Percentiles rank a stretch among this genome's conserved stretches.
These are phyloP conservation scores for Lithocarpus polystachyus DNA, from an alignment of 306 rosid species.

Conservation along the genomic window DNA sequence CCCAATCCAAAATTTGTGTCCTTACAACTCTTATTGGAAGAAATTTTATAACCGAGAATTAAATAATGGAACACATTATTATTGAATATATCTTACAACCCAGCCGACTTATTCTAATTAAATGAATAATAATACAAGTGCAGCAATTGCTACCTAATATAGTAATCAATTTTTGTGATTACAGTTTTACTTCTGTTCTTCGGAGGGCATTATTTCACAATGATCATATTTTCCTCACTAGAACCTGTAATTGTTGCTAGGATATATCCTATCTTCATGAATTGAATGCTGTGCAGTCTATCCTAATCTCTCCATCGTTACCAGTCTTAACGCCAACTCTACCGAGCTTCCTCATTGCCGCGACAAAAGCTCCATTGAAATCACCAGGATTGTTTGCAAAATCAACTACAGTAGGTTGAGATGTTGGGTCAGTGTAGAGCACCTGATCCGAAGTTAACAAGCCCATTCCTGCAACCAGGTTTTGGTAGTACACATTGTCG, in stretches of 20 bases:
- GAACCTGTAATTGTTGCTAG: neutral
- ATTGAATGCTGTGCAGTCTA: constrained; percentile 61
- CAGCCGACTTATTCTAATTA: neutral
- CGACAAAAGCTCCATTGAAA: constrained; percentile 51
- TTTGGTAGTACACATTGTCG: constrained; percentile 57
- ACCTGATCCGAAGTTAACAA: constrained; percentile 58
- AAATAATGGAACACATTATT: too few relatives aligned
- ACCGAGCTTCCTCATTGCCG: constrained; percentile 75
- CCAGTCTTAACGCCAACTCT: constrained; percentile 79
- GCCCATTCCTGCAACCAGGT: constrained; percentile 52
- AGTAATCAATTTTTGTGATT: neutral
- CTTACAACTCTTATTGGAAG: too few relatives aligned
- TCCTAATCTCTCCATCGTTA: constrained; percentile 47
- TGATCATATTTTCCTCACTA: neutral
- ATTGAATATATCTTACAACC: too few relatives aligned
- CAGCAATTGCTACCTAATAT: neutral
- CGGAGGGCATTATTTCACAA: neutral
- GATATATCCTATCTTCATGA: constrained; percentile 6
- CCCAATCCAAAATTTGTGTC: too few relatives aligned
- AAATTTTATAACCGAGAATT: too few relatives aligned
- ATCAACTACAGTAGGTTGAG: constrained; percentile 38
- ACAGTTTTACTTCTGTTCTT: neutral
- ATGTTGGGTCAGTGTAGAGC: constrained; percentile 40
- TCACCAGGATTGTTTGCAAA: constrained; percentile 45
- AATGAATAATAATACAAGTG: neutral